Base-by-base conservation (phyloP, 2,329 filamentous ascomycete species). In the Aspergillus sergii region DNA sequence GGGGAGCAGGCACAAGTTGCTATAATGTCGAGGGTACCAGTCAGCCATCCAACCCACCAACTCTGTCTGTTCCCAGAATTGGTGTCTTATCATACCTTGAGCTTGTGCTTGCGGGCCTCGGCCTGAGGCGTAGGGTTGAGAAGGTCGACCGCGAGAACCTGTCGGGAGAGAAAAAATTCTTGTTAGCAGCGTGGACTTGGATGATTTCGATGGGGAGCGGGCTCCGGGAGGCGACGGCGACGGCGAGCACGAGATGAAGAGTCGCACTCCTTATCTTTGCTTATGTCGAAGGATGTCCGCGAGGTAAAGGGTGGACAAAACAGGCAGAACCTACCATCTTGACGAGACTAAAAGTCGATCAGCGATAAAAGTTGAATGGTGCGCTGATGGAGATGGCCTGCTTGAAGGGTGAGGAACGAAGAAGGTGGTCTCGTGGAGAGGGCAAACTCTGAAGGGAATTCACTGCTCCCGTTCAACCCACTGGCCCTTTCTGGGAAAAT, bases 71-170 rank as follows among this genome's bases (percentile, higher is more conserved):
- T 55, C 41, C 16, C 16, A 32, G 48, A 51, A 56, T 57, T 26
- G 16, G 54, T 62, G 59, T 55, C 39, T 41, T 43, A 57, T 66
- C 85, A 74, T 93, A 97, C 93, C 93, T 99, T 99, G 84, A 99
- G 93, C 93, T 99, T 99, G 92, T 99, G 95, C 92, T 98, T 98
- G 88, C 93, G 93, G 81, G 93, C 93, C 91, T 99, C 95, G 84
- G 94, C 90, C 85, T 93, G 92, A 85, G 94, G 91, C 82, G 91
- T 92, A 81, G 95, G 95, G 93, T 99, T 98, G 85, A 99, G 91
- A 80, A 99, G 94, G 89, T 99, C 95, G 88, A 98, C 92, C 84
- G 95, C 95, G 91, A 99, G 93, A 96, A 98, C 94, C 95, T 98
- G 81, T 73, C 62, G 3, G 10, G 39, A 43, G 34, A 32, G 46